Conservation (phyloP, 805 yeast genomes). For the Yamadazyma phyllophila region DNA sequence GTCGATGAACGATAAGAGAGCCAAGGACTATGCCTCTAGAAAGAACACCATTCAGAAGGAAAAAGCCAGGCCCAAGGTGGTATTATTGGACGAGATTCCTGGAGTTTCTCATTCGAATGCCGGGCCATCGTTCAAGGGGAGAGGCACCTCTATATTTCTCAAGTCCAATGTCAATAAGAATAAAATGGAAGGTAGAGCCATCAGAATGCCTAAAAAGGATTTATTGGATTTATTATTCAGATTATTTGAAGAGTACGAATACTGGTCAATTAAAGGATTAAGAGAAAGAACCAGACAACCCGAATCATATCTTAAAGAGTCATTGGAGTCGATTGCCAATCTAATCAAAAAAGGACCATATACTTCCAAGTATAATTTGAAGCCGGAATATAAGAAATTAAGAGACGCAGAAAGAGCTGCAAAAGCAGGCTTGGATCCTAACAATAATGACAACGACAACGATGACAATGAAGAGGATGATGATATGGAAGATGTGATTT, state of each 20-base stretch:
- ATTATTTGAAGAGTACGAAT: constrained; percentile 90
- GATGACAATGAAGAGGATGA: constrained; percentile 66
- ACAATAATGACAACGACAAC: constrained; percentile 39
- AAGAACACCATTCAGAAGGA: constrained; percentile 50
- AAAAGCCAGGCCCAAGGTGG: constrained; percentile 59
- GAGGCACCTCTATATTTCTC: constrained; percentile 63
- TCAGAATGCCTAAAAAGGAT: constrained; percentile 90
- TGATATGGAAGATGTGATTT: constrained; percentile 78
- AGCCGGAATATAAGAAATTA: constrained; percentile 83
- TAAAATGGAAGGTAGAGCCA: constrained; percentile 77
- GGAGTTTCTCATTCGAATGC: constrained; percentile 87
- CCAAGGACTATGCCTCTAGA: constrained; percentile 54
- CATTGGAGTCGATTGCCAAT: constrained; percentile 83
- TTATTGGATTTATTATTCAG: constrained; percentile 84
- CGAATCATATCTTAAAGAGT: constrained; percentile 86
- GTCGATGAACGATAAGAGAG: constrained; percentile 67
- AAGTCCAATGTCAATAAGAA: constrained; percentile 39
- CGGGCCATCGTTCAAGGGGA: constrained; percentile 73
- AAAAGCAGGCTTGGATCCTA: constrained; percentile 50
- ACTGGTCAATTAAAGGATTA: constrained; percentile 93
- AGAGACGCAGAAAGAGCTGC: constrained; percentile 75
- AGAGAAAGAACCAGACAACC: constrained; percentile 95
- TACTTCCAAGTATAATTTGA: constrained; percentile 84
- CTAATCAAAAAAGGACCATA: constrained; percentile 94
- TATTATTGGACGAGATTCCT: constrained; percentile 73